Percentiles rank a stretch among this genome's conserved stretches.
phyloP scores from a whole-genome alignment of 768 basidiomycete species.

The Podaxis carcinomalis region DNA sequence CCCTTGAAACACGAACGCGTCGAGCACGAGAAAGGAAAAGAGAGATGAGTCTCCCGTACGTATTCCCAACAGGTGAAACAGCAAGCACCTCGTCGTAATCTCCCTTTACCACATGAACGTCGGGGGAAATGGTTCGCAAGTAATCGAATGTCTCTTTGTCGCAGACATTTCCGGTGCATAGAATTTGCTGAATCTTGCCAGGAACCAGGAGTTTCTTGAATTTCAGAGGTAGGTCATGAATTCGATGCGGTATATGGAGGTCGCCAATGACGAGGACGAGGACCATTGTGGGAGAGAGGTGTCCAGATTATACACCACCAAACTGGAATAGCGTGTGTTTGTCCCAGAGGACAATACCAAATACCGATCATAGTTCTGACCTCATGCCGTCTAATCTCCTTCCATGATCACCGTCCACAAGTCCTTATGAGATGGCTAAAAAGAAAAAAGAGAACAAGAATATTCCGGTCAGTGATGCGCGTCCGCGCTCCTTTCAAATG shows the following conservation, averaged over 20 bases:
- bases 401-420: not conserved
- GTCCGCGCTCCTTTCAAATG: not conserved
- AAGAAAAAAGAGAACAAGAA: not conserved
- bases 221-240: constrained; percentile 88
- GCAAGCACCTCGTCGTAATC: constrained; percentile 87
- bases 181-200: constrained; percentile 96
- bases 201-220: constrained; percentile 96
- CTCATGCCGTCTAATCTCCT: not conserved
- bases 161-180: constrained; percentile 96
- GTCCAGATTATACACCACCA: not conserved
- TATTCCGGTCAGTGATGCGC: not conserved
- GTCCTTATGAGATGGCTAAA: not conserved
- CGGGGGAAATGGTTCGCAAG: constrained; percentile 88
- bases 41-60: not conserved
- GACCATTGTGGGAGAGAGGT: constrained; percentile 49
- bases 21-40: constrained; percentile 24
- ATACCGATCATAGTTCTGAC: not conserved
- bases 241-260: constrained; percentile 90
- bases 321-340: not conserved
- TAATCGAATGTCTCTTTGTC: constrained; percentile 98
- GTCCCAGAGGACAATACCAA: not conserved
- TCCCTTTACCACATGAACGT: constrained; percentile 87
- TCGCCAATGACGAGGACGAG: constrained; percentile 97
- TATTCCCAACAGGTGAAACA: not conserved
- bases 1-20: constrained; percentile 21